These are phyloP conservation scores for Aureobasidium melanogenum DNA, from an alignment of 2,329 filamentous ascomycete species.

Conservation along the genomic window DNA sequence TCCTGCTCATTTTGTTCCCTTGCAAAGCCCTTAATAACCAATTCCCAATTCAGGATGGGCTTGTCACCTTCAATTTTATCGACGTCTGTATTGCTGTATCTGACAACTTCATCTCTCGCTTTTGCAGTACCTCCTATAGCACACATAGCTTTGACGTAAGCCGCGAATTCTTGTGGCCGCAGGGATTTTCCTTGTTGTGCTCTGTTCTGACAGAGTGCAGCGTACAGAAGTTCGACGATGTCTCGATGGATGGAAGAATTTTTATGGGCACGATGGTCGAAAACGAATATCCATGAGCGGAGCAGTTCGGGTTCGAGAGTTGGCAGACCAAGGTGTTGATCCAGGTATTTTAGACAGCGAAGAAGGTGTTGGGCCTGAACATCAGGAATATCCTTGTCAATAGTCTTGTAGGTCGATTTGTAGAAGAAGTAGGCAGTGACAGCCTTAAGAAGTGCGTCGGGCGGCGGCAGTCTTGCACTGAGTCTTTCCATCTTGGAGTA, in stretches of 20 bases:
- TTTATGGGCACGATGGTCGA: not conserved
- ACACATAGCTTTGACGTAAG: not conserved
- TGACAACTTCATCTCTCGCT: not conserved
- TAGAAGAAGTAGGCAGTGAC: slow-evolving; percentile 52
- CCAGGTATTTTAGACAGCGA: slow-evolving; percentile 54
- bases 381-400: slow-evolving; percentile 45
- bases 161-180: not conserved
- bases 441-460: slow-evolving; percentile 55
- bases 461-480: slow-evolving; percentile 54
- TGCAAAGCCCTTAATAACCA: slow-evolving; percentile 48
- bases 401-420: slow-evolving; percentile 24
- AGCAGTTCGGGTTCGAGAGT: not conserved
- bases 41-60: slow-evolving; percentile 15
- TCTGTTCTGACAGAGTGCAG: not conserved
- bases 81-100: not conserved
- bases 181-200: no score
- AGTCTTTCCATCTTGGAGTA: slow-evolving; percentile 55
- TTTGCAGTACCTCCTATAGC: not conserved
- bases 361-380: slow-evolving; percentile 56
- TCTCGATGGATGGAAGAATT: not conserved
- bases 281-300: not conserved
- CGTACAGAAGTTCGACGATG: not conserved
- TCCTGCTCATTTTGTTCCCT: slow-evolving; percentile 50
- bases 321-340: slow-evolving; percentile 22
- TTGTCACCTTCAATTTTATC: not conserved